phyloP scores from a whole-genome alignment of 2,329 filamentous ascomycete species.

The Beauveria brongniartii region DNA sequence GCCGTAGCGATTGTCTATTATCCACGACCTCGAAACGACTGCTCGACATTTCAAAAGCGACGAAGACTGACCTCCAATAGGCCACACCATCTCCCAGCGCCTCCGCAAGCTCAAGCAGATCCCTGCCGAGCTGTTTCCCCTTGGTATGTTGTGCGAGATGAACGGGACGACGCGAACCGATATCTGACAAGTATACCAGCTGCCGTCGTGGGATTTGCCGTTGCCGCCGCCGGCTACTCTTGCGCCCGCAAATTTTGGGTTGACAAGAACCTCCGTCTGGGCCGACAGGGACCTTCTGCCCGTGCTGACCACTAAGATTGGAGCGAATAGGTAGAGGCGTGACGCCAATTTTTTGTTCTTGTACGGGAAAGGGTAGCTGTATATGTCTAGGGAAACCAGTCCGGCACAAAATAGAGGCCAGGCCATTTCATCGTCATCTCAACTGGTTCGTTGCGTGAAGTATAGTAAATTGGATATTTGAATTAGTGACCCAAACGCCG shows the following conservation, averaged over 20 bases:
- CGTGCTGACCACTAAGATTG: conserved; percentile 28
- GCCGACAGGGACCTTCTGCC: conserved; percentile 52
- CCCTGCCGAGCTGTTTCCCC: conserved; percentile 87
- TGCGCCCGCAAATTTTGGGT: conserved; percentile 70
- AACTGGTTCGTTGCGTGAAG: background rate
- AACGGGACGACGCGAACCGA: background rate
- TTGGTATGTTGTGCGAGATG: conserved; percentile 54
- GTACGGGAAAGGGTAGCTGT: conserved; percentile 12
- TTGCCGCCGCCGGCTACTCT: conserved; percentile 77
- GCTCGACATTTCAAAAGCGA: conserved; percentile 14
- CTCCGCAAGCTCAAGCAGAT: conserved; percentile 83
- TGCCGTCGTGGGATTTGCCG: conserved; percentile 78
- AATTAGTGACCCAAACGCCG: conserved; percentile 30
- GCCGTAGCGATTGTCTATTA: conserved; percentile 12
- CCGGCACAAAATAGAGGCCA: conserved; percentile 14
- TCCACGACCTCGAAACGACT: background rate
- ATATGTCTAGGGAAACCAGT: conserved; percentile 12
- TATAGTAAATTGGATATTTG: conserved; percentile 8
- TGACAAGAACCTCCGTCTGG: conserved; percentile 88
- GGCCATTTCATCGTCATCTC: conserved; percentile 5
- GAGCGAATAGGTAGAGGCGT: conserved; percentile 11
- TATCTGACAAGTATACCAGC: conserved; percentile 38
- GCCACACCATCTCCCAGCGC: conserved; percentile 94
- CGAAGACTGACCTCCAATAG: conserved; percentile 36
- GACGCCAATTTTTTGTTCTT: conserved; percentile 16